Evolutionary conservation across 2,329 filamentous ascomycete species (phyloP).

Genomic region (Cordyceps farinosa): DNA sequence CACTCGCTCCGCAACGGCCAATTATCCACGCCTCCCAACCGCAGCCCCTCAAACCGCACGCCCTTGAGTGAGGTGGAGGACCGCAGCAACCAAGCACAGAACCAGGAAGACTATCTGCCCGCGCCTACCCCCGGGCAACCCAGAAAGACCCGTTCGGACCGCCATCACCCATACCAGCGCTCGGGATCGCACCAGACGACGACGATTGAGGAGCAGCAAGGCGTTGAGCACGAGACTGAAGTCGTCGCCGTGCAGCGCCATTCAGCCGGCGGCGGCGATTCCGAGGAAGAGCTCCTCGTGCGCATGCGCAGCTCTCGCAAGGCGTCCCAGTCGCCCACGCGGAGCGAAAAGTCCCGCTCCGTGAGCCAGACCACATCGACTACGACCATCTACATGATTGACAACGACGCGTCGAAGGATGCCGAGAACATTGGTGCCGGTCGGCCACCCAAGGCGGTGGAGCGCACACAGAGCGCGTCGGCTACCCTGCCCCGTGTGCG

Average conservation of each 20-base stretch:
- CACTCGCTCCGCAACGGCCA: slow-evolving; percentile 59
- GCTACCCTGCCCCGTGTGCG: slow-evolving; percentile 63
- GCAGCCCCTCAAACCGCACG: slow-evolving; percentile 68
- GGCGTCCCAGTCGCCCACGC: slow-evolving; percentile 59
- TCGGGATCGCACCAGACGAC: slow-evolving; percentile 43
- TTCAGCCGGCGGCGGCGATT: slow-evolving; percentile 60
- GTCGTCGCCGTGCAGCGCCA: slow-evolving; percentile 58
- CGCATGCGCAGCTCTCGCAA: slow-evolving; percentile 68
- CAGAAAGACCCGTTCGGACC: slow-evolving; percentile 76
- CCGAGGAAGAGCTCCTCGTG: slow-evolving; percentile 79
- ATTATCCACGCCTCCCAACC: slow-evolving; percentile 80
- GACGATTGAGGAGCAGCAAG: slow-evolving; percentile 48
- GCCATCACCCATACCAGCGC: slow-evolving; percentile 69
- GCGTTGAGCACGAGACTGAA: slow-evolving; percentile 57
- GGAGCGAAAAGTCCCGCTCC: slow-evolving; percentile 62
- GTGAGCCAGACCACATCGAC: slow-evolving; percentile 74
- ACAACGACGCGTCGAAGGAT: slow-evolving; percentile 67
- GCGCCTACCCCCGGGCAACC: slow-evolving; percentile 95
- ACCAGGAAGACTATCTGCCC: slow-evolving; percentile 88
- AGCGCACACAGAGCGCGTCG: slow-evolving; percentile 51
- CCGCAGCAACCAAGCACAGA: slow-evolving; percentile 63
- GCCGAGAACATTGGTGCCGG: slow-evolving; percentile 64
- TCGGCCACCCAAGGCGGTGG: slow-evolving; percentile 58
- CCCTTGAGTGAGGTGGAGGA: slow-evolving; percentile 93
- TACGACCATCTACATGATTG: slow-evolving; percentile 56